Base-by-base conservation (phyloP, 305 asterid species). In the Fraxinus angustifolia region DNA sequence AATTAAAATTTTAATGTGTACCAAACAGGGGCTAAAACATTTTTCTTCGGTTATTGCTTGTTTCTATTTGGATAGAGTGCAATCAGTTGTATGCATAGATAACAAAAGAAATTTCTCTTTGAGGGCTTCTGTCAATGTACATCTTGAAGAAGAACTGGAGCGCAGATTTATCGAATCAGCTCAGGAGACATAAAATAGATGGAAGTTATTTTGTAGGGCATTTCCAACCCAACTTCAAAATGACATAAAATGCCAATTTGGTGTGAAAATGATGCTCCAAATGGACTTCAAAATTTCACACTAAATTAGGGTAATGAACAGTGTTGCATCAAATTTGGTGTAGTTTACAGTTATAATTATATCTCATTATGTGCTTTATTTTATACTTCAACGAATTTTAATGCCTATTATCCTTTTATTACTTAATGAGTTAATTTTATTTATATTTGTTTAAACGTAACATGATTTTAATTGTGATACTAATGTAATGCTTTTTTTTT, bases 61-160 rank as follows among this genome's bases (percentile, higher is more conserved):
- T 26, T 78, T 76, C 71, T 16, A 60, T 5, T 26, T 21, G 6
- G 2, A 19, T 19, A 11, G 77, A 10, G 31, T 16, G 56, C 53
- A 58, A 10, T 65, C 19, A 31, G 60, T 50, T 53, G 14, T 62
- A 45, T 79, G 48, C 82, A 68, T 42, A 7, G 31, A 78, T 17
- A 76, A 79, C 73, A 72, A 10, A 79, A 11, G 34, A 65, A 12
- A 56, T 40, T 77, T 34, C 78, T 68, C 48, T 56, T 79, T 31
- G 30, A 17, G 72, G 30, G 78, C 78, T 79, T 83, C 31, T 42
- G 36, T 71, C 68, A 58, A 6, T 6, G 21, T 19, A 58, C 68
- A 19, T n/a, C 67, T n/a, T 2, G 28, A n/a, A 10, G 40, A 31
- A 23, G 40, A 33, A 45, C 45, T 68, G 48, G 34, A 65, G 77